These are phyloP conservation scores for Triticum aestivum DNA, from an alignment of 176 grass and related monocot species.

Conservation along the genomic window DNA sequence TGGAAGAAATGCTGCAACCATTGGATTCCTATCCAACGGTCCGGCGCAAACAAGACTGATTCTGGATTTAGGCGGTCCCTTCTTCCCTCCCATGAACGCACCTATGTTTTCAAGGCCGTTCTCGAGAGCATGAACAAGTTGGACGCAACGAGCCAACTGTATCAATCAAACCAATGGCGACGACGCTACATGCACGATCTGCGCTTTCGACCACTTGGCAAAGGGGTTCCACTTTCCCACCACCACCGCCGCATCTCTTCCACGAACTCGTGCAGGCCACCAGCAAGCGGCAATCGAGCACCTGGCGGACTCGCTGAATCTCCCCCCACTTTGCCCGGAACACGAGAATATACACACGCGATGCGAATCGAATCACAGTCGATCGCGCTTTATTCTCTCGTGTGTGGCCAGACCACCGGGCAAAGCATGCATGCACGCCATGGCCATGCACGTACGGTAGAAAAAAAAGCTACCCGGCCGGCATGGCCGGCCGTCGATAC, in stretches of 20 bases:
- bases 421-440: neutral
- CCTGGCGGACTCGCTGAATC: conserved; percentile 23
- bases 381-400: neutral
- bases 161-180: neutral
- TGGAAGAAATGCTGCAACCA: too few species aligned
- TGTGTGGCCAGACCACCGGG: neutral
- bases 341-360: neutral
- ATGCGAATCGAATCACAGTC: conserved; percentile 32
- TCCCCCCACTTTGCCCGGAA: neutral
- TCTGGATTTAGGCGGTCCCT: too few species aligned
- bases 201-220: neutral
- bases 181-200: neutral
- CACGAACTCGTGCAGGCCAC: neutral
- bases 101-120: neutral
- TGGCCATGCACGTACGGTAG: neutral
- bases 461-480: neutral
- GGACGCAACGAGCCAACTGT: neutral
- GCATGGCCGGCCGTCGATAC: neutral
- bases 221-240: conserved; percentile 26
- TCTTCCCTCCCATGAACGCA: neutral
- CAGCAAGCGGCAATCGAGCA: conserved; percentile 26
- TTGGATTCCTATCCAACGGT: too few species aligned
- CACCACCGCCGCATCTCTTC: neutral
- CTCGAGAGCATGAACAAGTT: neutral
- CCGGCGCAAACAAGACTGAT: too few species aligned